These are phyloP conservation scores for Trichoderma aggressivum DNA, from an alignment of 2,329 filamentous ascomycete species.

Conservation along the genomic window DNA sequence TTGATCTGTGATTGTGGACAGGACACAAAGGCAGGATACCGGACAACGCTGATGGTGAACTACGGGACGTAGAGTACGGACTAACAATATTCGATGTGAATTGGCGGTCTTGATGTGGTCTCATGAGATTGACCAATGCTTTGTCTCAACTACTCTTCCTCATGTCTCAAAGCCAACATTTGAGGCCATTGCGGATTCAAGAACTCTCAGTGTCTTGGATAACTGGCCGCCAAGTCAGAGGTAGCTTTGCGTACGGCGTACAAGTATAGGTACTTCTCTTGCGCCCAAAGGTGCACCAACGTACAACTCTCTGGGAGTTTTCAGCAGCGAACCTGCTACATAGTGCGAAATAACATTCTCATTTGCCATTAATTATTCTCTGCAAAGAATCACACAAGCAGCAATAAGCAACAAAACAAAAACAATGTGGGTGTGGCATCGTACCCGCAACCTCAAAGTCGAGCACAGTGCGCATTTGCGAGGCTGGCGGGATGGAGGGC, in stretches of 20 bases:
- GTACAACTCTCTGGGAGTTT: neutral
- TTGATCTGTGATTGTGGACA: neutral
- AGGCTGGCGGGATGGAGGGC: neutral
- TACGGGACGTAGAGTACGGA: neutral
- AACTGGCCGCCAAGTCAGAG: neutral
- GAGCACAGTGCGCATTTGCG: constrained; percentile 4
- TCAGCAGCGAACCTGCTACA: neutral
- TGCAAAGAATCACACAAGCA: neutral
- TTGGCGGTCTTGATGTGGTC: neutral
- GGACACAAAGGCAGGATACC: neutral
- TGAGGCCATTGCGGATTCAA: neutral
- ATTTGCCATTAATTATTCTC: neutral
- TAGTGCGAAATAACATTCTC: neutral
- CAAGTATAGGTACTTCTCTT: neutral
- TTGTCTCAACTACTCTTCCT: neutral
- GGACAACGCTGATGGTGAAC: neutral
- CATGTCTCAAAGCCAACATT: neutral
- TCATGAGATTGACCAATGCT: neutral
- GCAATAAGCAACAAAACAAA: too few species aligned
- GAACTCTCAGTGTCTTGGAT: neutral
- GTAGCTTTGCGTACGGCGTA: neutral
- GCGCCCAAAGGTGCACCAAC: too few species aligned
- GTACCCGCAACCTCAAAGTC: neutral
- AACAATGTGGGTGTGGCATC: neutral
- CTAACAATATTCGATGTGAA: neutral